These are phyloP conservation scores for Alternaria arborescens DNA, from an alignment of 2,329 filamentous ascomycete genomes.

Conservation along the genomic window DNA sequence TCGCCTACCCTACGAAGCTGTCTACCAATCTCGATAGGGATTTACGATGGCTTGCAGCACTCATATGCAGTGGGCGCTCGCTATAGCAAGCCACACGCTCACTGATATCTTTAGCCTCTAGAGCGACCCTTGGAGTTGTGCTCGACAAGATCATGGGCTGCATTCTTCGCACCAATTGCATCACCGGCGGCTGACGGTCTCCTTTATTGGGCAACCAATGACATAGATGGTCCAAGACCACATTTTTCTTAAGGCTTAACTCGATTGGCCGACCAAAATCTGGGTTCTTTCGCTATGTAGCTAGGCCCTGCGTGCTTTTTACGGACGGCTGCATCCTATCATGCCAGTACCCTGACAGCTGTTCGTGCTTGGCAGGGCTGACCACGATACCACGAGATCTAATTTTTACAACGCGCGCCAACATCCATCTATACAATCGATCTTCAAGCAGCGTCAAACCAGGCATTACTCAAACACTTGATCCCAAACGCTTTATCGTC, in stretches of 20 bases:
- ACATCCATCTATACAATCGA: constrained; percentile 8
- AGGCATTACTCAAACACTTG: constrained; percentile 8
- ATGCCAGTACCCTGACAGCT: constrained; percentile 31
- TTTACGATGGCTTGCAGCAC: constrained; percentile 34
- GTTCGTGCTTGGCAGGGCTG: constrained; percentile 27
- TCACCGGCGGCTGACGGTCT: constrained; percentile 23
- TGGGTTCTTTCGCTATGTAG: constrained; percentile 23
- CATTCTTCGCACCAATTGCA: constrained; percentile 43
- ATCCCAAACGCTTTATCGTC: constrained; percentile 4
- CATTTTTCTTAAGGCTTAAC: constrained; percentile 22
- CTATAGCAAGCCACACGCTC: constrained; percentile 29
- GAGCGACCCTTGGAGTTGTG: constrained; percentile 30
- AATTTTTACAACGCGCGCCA: constrained; percentile 6
- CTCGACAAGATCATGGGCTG: constrained; percentile 29
- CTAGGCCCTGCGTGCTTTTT: constrained; percentile 24
- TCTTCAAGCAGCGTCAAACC: constrained; percentile 9
- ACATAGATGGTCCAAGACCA: constrained; percentile 21
- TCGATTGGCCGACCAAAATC: constrained; percentile 18
- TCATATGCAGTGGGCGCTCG: constrained; percentile 36
- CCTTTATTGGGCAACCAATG: constrained; percentile 25
- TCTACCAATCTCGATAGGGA: constrained; percentile 30
- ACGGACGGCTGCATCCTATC: constrained; percentile 37
- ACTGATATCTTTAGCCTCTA: constrained; percentile 34
- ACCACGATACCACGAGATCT: constrained; percentile 12
- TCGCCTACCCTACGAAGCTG: constrained; percentile 19